Evolutionary conservation across 2,329 filamentous ascomycete species (phyloP), one percentile per base, ranked within the genome.

Genomic region (Beauveria sp.): DNA sequence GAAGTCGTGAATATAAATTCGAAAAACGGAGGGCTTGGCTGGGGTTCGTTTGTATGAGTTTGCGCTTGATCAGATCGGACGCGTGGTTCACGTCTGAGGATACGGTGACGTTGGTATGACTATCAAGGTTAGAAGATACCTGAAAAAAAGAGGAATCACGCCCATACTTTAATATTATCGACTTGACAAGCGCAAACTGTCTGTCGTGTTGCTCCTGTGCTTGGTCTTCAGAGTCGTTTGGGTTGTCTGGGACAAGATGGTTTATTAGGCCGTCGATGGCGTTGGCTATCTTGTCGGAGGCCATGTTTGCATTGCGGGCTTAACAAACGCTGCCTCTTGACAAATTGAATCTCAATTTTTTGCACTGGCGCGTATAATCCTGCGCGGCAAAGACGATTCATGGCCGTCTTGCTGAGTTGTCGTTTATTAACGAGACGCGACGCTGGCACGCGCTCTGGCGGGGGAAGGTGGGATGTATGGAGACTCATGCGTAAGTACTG

Each of bases 1-100:
- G 80, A 20, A 99, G 83, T 61, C 91, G 85, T 40, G 91, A 91
- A 75, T 97, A 96, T 30, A 99, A 83, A 70, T 96, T 96, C 26
- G 91, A 89, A 75, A 97, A 96, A 64, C 88, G 85, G 22, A 93
- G 81, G 3, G 93, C 91, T 74, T 93, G 89, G 65, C 83, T 89
- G 51, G 84, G 84, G 70, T 91, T 90, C 67, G 87, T 88, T 68
- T 89, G 86, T 62, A 96, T 85, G 65, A 99, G 80, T 75, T 90
- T 91, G 71, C 90, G 86, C 78, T 93, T 95, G 74, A 99, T 97
- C 68, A 96, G 78, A 72, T 97, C 92, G 34, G 91, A 91, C 59
- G 93, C 92, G 79, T 97, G 93, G 72, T 96, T 93, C 65, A 96
- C 88, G 71, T 93, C 89, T 63, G 87, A 82, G 34, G 83, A 81